Conservation (phyloP, 208 protist species). For the Entamoeba moshkovskii region DNA sequence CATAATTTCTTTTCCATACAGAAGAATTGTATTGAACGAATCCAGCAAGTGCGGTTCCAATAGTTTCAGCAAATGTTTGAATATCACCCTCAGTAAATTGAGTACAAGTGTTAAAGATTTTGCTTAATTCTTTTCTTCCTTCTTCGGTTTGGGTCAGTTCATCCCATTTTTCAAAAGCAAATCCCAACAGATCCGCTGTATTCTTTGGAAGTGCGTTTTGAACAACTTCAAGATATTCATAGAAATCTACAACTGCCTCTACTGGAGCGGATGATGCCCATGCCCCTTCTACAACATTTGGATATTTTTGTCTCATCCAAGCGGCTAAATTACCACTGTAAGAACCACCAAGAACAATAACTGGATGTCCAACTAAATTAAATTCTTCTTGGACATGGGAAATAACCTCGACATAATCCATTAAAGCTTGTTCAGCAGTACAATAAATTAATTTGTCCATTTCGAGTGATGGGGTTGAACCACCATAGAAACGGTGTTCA, state of each 20-base stretch:
- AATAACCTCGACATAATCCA: slow-evolving; percentile 7
- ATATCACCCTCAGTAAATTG: neutral
- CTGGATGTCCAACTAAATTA: neutral
- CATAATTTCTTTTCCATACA: neutral
- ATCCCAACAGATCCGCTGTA: neutral
- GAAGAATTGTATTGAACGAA: slow-evolving; percentile 14
- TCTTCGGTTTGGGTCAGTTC: neutral
- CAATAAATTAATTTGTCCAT: slow-evolving; percentile 12
- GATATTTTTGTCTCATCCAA: slow-evolving; percentile 14
- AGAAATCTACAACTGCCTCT: slow-evolving; percentile 8
- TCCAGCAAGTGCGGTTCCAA: neutral
- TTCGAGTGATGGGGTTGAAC: neutral
- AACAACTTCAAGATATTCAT: slow-evolving; percentile 1
- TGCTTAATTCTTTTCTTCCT: neutral
- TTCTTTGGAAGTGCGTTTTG: neutral
- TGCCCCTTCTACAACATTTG: neutral
- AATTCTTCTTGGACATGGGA: neutral
- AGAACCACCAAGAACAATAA: slow-evolving; percentile 16
- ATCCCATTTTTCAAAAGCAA: neutral
- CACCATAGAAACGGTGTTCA: slow-evolving; percentile 20
- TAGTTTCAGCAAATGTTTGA: neutral
- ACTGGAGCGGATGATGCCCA: slow-evolving; percentile 5
- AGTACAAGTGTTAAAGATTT: neutral
- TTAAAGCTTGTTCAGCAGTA: slow-evolving; percentile 6
- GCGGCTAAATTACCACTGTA: neutral